Conservation (phyloP, 129 eudicot genomes). For the Cynara cardunculus region DNA sequence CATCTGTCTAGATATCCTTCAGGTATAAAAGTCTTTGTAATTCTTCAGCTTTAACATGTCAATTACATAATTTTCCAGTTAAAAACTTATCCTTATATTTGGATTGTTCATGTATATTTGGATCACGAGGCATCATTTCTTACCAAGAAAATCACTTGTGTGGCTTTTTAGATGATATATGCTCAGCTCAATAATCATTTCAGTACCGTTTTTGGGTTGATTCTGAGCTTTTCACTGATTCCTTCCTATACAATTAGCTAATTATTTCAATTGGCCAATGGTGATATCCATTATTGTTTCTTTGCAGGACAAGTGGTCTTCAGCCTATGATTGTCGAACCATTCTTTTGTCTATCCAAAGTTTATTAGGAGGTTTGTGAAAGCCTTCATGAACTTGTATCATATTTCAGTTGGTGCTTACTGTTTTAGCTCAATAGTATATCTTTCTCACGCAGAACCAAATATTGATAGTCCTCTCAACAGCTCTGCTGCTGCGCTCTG, state of each 20-base stretch:
- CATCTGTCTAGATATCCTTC: slow-evolving; percentile 81
- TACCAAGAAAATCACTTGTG: background rate
- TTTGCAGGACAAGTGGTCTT: slow-evolving; percentile 88
- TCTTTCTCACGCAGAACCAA: slow-evolving; percentile 61
- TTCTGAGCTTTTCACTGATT: background rate
- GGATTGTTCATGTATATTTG: background rate
- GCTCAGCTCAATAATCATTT: background rate
- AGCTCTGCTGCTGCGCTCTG: slow-evolving; percentile 82
- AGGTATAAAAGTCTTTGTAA: slow-evolving; percentile 45
- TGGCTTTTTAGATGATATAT: background rate
- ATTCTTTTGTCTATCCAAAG: slow-evolving; percentile 88
- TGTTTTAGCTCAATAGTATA: slow-evolving; percentile 4
- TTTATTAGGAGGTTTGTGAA: slow-evolving; percentile 71
- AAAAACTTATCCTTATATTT: background rate
- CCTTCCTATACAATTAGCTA: background rate
- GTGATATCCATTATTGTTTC: background rate
- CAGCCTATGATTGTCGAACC: slow-evolving; percentile 90
- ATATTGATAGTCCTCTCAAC: slow-evolving; percentile 77
- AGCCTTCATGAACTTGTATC: slow-evolving; percentile 2
- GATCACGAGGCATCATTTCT: background rate
- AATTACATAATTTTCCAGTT: background rate
- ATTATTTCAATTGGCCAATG: background rate
- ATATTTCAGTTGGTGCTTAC: background rate
- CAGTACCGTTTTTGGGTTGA: background rate
- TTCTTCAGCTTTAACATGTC: background rate